phyloP scores from a whole-genome alignment of 2,329 filamentous ascomycete species.

The Pestalotiopsis fici region DNA sequence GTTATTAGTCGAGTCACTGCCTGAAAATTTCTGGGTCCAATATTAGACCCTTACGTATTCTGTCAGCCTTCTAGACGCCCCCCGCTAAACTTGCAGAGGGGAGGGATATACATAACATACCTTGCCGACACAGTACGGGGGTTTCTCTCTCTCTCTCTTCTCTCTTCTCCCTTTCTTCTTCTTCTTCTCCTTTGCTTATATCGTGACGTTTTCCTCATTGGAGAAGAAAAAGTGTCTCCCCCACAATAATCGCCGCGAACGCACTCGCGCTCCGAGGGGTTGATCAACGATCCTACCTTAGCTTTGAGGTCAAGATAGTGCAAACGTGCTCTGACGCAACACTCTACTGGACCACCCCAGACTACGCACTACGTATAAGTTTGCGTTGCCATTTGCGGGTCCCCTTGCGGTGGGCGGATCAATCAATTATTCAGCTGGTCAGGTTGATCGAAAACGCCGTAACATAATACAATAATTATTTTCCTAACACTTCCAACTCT shows the following conservation, averaged over 20 bases:
- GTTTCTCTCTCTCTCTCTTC: not conserved
- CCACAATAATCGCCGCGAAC: not conserved
- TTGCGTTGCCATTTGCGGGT: not conserved
- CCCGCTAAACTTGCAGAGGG: not conserved
- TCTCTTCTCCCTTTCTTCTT: not conserved
- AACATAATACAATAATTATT: no score
- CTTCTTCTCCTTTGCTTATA: not conserved
- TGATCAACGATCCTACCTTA: not conserved
- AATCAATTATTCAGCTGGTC: not conserved
- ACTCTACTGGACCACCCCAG: not conserved
- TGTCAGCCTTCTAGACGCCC: not conserved
- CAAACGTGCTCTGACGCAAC: constrained; percentile 2
- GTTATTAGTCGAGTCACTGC: constrained; percentile 1
- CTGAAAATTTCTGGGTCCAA: not conserved
- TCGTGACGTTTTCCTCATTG: not conserved
- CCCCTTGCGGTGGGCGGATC: not conserved
- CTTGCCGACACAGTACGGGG: not conserved
- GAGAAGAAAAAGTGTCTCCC: no score
- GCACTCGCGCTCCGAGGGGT: not conserved
- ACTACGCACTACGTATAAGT: not conserved
- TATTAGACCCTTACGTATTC: not conserved
- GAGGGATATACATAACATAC: not conserved
- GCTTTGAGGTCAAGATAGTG: not conserved
- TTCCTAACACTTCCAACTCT: no score
- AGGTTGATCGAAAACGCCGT: not conserved